Percentiles rank a stretch among this genome's conserved stretches.
Conservation (phyloP, 2,329 filamentous ascomycete genomes). For the Huntiella moniliformis region DNA sequence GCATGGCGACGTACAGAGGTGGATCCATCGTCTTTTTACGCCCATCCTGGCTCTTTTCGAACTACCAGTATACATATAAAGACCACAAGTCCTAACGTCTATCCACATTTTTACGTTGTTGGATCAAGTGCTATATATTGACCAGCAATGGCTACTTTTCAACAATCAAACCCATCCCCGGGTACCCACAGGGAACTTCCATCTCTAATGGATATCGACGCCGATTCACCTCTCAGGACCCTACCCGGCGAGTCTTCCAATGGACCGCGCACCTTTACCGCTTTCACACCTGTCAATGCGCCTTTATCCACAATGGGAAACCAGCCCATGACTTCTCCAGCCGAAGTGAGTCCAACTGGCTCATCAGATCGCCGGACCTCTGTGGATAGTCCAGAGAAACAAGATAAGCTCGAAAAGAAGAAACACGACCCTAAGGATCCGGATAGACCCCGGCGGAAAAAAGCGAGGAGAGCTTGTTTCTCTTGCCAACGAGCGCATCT, state of each 20-base stretch:
- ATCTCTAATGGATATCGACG: conserved; percentile 1
- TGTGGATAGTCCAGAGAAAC: not conserved
- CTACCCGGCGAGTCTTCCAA: too few species aligned
- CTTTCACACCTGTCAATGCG: not conserved
- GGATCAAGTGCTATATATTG: too few species aligned
- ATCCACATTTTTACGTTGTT: too few species aligned
- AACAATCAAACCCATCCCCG: too few species aligned
- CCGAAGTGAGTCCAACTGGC: conserved; percentile 4
- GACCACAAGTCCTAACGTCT: too few species aligned
- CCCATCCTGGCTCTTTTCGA: too few species aligned
- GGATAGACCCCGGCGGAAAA: conserved; percentile 74
- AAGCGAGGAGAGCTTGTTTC: conserved; percentile 86
- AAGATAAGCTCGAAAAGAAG: conserved; percentile 38
- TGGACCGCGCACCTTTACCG: too few species aligned
- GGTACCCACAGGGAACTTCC: not conserved
- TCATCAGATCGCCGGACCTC: conserved; percentile 25
- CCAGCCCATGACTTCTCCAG: conserved; percentile 17
- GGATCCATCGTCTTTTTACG: too few species aligned
- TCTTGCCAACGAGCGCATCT: conserved; percentile 94
- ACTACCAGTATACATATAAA: too few species aligned
- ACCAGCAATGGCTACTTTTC: too few species aligned
- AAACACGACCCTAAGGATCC: conserved; percentile 77
- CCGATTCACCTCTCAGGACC: not conserved
- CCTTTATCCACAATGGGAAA: not conserved
- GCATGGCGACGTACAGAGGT: too few species aligned